Percentiles rank a stretch among this genome's conserved stretches.
Evolutionary conservation across 176 grass and related monocot species (phyloP).

Genomic region (Hyparrhenia diplandra): DNA sequence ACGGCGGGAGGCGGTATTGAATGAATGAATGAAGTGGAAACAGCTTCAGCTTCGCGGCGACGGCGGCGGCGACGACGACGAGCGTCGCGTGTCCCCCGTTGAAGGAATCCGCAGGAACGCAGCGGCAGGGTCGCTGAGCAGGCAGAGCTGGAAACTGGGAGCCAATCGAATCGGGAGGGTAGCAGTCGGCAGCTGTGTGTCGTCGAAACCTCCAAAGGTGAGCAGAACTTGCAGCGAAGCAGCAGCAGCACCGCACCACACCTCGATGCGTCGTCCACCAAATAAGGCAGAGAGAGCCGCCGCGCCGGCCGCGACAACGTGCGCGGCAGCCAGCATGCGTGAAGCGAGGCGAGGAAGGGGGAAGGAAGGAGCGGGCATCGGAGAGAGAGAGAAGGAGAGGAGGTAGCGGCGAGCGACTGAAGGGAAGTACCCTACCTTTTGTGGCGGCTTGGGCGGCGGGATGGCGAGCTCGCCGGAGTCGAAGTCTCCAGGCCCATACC

Average conservation of each 20-base stretch:
- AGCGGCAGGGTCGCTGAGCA: neutral
- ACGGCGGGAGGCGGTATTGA: neutral
- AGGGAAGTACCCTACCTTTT: no score
- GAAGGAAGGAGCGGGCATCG: neutral
- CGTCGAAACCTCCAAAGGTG: neutral
- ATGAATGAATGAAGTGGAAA: neutral
- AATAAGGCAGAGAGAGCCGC: no score
- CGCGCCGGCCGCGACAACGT: no score
- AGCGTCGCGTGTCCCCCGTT: no score
- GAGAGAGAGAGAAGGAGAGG: neutral
- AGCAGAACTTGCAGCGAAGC: neutral
- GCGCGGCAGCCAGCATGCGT: no score
- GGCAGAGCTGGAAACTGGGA: no score
- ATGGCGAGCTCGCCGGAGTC: slow-evolving; percentile 71
- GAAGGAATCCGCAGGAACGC: neutral
- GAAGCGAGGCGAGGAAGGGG: no score
- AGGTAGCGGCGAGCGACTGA: slow-evolving; percentile 28
- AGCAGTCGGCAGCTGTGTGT: neutral
- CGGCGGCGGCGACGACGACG: no score
- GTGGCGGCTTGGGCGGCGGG: slow-evolving; percentile 42
- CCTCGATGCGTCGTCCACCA: no score
- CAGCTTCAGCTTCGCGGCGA: neutral
- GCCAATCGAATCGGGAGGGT: no score
- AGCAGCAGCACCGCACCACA: no score
- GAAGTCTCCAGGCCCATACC: slow-evolving; percentile 29